These are phyloP conservation scores for Monosporascus sp. DNA, from an alignment of 2,329 filamentous ascomycete species.

Conservation along the genomic window DNA sequence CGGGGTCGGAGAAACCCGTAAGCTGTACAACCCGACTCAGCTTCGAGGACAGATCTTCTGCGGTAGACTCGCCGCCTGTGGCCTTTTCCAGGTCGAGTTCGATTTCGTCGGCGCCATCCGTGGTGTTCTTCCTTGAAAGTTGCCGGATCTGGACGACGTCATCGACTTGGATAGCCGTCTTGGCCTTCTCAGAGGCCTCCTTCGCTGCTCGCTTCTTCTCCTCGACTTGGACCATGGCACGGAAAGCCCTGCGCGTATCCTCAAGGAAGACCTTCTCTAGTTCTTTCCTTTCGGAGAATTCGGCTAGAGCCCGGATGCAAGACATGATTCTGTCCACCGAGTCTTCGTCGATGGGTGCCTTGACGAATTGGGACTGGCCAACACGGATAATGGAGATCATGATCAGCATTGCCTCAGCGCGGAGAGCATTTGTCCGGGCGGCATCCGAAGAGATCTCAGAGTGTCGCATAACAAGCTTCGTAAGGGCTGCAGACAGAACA, in stretches of 20 bases:
- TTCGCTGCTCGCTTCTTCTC: conserved; percentile 97
- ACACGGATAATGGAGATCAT: conserved; percentile 99
- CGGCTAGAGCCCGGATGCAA: conserved; percentile 85
- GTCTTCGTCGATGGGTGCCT: conserved; percentile 94
- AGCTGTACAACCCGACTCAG: conserved; percentile 94
- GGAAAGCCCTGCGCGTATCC: conserved; percentile 92
- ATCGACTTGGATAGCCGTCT: conserved; percentile 90
- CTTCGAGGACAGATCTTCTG: conserved; percentile 88
- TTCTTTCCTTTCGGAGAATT: conserved; percentile 85
- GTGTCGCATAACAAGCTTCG: conserved; percentile 96
- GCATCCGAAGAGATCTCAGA: conserved; percentile 83
- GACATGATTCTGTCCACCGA: conserved; percentile 99
- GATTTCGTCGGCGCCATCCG: conserved; percentile 77
- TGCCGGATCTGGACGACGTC: conserved; percentile 92
- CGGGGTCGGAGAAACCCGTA: conserved; percentile 95
- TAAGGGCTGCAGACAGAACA: conserved; percentile 91
- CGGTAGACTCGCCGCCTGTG: conserved; percentile 77
- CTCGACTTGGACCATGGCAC: conserved; percentile 93
- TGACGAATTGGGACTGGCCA: conserved; percentile 97
- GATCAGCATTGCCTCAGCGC: conserved; percentile 97
- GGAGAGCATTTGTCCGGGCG: conserved; percentile 86
- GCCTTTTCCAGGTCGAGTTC: conserved; percentile 89
- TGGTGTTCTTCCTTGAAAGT: conserved; percentile 81
- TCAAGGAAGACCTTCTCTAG: conserved; percentile 89
- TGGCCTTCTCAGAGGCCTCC: conserved; percentile 86